These are phyloP conservation scores for Plectosphaerella plurivora DNA, from an alignment of 2,329 filamentous ascomycete species.

Conservation along the genomic window DNA sequence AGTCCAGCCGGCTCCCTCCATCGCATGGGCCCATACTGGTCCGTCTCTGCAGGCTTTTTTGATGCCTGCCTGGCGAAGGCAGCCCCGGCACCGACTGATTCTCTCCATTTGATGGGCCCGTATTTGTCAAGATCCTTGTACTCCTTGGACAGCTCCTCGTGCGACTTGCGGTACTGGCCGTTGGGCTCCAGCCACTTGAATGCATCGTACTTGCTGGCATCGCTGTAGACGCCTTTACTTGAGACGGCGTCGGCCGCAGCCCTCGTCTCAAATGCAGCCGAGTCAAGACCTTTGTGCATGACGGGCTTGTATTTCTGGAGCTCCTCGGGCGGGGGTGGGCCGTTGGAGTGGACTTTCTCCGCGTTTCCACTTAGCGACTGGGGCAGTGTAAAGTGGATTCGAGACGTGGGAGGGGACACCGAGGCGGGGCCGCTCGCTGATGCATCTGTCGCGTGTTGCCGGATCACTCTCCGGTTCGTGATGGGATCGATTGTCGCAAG, in stretches of 20 bases:
- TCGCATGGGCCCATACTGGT: constrained; percentile 21
- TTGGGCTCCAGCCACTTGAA: constrained; percentile 30
- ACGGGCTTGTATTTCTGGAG: constrained; percentile 31
- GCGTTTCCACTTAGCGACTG: constrained; percentile 4
- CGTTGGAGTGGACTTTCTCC: constrained; percentile 24
- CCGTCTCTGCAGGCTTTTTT: constrained; percentile 28
- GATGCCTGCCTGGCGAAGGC: background rate
- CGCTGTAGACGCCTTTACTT: too few species aligned
- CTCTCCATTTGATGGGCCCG: constrained; percentile 28
- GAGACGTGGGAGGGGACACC: background rate
- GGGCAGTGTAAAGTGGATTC: background rate
- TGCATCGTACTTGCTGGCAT: constrained; percentile 25
- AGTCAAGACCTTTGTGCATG: constrained; percentile 16
- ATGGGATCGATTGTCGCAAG: constrained; percentile 51
- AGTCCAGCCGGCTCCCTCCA: constrained; percentile 16
- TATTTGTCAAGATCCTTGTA: constrained; percentile 40
- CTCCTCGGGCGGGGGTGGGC: constrained; percentile 27
- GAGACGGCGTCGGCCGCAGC: too few species aligned
- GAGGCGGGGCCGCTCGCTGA: background rate
- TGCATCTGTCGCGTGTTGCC: background rate
- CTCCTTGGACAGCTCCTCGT: constrained; percentile 16
- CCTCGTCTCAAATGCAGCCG: too few species aligned
- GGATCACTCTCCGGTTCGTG: constrained; percentile 46
- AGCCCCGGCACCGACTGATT: constrained; percentile 15
- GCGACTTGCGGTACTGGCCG: constrained; percentile 7